Base-by-base conservation (phyloP, 108 stramenopile genomes). In the Asterionellopsis glacialis region DNA sequence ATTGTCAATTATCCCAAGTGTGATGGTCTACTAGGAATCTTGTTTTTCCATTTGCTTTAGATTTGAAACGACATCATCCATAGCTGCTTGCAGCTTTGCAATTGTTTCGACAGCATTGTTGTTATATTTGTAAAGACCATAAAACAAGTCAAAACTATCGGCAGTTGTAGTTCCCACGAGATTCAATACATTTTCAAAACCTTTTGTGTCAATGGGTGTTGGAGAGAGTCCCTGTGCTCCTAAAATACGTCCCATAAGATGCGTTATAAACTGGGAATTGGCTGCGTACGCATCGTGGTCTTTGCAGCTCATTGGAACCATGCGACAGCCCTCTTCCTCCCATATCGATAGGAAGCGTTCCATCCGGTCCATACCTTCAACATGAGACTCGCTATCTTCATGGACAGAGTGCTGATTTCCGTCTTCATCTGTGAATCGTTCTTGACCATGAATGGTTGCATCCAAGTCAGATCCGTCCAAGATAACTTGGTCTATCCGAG, bases 231-330 rank as follows among this genome's bases (percentile, higher is more conserved):
- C 90, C 67, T 96, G 93, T 49, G 86, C 74, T 21, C 96, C 96
- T 14, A 99, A 80, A 49, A 98, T 95, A 26, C 98, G 90, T 9
- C 98, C 98, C 86, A 96, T 93, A 21, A 99, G 77, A 75, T 99
- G 98, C 18, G 98, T 97, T 57, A 99, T 92, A 60, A 99, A 99
- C 72, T 99, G 98, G 49, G 91, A 90, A 64, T 98, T 97, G 22
- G 97, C 96, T 21, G 97, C 94, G 68, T 90, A 96, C 47, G 72
- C 91, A 68, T 99, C 98, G 60, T 99, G 98, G 18, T 87, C 77
- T 63, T 84, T 83, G 68, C 96, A 97, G 41, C 89, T 84, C 91
- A 99, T 82, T 24, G 96, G 87, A n/a, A 97, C 87, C 96, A 98
- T 98, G n/a, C 83, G 77, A 75, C 98, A 99, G 11, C 97, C 90